A percentile compares a stretch with the other conserved stretches of the same genome.
Conservation (phyloP, 2,329 filamentous ascomycete genomes). For the Xylariales sp. region DNA sequence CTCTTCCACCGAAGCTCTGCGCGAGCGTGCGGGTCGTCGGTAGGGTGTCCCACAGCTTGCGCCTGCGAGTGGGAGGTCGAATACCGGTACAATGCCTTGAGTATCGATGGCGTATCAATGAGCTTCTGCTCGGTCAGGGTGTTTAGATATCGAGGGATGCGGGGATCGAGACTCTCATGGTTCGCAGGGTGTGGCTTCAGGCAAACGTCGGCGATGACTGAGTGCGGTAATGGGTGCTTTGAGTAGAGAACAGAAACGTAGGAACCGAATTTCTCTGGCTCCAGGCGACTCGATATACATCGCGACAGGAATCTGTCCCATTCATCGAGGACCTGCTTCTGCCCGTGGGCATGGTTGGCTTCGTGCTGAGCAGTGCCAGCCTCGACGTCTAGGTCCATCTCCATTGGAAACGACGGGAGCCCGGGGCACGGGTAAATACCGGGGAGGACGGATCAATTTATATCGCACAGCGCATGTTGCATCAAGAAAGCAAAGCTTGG, state of each 20-base stretch:
- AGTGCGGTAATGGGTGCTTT: slow-evolving; percentile 47
- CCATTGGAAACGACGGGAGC: too few species aligned
- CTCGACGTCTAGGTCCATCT: slow-evolving; percentile 15
- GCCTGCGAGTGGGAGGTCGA: slow-evolving; percentile 44
- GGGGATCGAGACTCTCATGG: slow-evolving; percentile 50
- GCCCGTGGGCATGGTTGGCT: slow-evolving; percentile 7
- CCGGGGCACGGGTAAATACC: too few species aligned
- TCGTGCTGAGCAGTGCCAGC: slow-evolving; percentile 3
- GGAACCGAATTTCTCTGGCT: slow-evolving; percentile 46
- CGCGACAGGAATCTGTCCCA: slow-evolving; percentile 49
- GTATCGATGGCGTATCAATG: slow-evolving; percentile 50
- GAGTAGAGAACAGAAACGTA: slow-evolving; percentile 45
- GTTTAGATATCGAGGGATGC: slow-evolving; percentile 56
- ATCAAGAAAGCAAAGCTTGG: too few species aligned
- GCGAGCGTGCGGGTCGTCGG: slow-evolving; percentile 14
- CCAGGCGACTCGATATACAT: slow-evolving; percentile 48
- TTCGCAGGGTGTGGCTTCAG: slow-evolving; percentile 48
- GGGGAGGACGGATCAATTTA: too few species aligned
- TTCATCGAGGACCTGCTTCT: slow-evolving; percentile 25
- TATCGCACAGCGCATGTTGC: too few species aligned
- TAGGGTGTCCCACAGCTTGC: slow-evolving; percentile 13
- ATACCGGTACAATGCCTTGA: slow-evolving; percentile 52
- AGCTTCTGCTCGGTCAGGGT: slow-evolving; percentile 46
- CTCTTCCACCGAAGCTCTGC: slow-evolving; percentile 42
- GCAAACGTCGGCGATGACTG: slow-evolving; percentile 52